phyloP scores from a whole-genome alignment of 306 rosid genomes.

The Citrullus colocynthis region DNA sequence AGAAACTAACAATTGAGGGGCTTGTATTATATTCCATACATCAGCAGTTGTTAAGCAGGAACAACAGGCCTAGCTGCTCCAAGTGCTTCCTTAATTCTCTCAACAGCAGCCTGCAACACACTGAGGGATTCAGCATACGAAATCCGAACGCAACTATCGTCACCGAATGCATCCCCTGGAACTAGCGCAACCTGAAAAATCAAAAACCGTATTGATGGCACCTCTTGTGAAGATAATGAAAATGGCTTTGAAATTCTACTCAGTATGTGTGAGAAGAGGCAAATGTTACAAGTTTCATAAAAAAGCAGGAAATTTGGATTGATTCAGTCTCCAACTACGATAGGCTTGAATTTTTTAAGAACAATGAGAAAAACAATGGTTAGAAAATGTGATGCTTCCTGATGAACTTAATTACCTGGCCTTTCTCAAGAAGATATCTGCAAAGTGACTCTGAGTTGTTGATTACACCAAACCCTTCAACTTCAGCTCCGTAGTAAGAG shows the following conservation, averaged over 20 bases:
- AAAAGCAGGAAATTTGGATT: background rate
- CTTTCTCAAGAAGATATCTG: constrained; percentile 61
- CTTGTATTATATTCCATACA: background rate
- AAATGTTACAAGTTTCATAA: background rate
- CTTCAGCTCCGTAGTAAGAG: constrained; percentile 68
- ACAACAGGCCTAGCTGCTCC: constrained; percentile 27
- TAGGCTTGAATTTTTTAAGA: background rate
- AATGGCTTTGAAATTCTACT: background rate
- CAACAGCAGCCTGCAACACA: constrained; percentile 65
- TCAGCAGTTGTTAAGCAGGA: constrained; percentile 23
- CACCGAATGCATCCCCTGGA: constrained; percentile 89
- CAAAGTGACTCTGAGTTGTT: constrained; percentile 77
- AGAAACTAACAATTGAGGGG: background rate
- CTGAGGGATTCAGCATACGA: constrained; percentile 82
- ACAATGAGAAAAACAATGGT: background rate
- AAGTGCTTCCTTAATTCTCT: constrained; percentile 72
- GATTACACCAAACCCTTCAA: constrained; percentile 74
- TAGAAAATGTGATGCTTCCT: background rate
- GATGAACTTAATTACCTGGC: constrained; percentile 49
- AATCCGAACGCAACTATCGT: constrained; percentile 74
- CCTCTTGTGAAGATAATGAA: background rate
- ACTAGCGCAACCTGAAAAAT: constrained; percentile 76
- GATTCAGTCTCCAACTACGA: background rate
- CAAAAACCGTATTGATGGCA: constrained; percentile 1
- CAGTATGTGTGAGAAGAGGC: too few species aligned